Percentiles rank a stretch among this genome's conserved stretches.
phyloP scores from a whole-genome alignment of 108 stramenopile species.

The Schizochytrium sp. region DNA sequence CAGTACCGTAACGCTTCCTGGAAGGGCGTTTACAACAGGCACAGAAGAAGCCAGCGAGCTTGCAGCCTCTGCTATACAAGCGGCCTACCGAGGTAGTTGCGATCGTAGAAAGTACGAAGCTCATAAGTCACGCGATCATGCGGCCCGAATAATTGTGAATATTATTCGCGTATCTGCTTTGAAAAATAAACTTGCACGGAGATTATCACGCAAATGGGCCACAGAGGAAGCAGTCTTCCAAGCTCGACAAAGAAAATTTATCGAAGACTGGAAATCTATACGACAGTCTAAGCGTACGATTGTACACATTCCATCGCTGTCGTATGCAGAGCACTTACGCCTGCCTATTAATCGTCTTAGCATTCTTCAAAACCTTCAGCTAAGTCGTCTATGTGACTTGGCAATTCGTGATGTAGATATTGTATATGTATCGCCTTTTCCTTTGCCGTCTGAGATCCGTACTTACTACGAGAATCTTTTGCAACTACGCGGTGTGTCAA shows the following conservation, averaged over 20 bases:
- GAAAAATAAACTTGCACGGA: background rate
- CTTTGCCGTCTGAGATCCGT: background rate
- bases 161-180: background rate
- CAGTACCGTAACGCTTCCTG: background rate
- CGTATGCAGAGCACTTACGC: slow-evolving; percentile 6
- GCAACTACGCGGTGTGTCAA: slow-evolving; percentile 9
- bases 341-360: background rate
- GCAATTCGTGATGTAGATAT: slow-evolving; percentile 19
- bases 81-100: background rate
- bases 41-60: slow-evolving; percentile 8
- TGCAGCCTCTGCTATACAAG: slow-evolving; percentile 13
- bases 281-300: background rate
- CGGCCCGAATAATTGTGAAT: background rate
- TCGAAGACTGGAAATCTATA: background rate
- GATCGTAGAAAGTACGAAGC: background rate
- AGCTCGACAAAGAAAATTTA: background rate
- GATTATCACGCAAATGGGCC: background rate
- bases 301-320: slow-evolving; percentile 45
- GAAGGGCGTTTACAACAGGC: background rate
- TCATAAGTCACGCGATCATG: background rate
- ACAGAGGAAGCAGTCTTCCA: background rate
- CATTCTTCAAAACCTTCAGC: slow-evolving; percentile 2
- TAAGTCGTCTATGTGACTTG: slow-evolving; percentile 6
- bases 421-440: slow-evolving; percentile 33
- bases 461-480: slow-evolving; percentile 11